Conservation (phyloP, 495 filamentous ascomycete genomes). For the Aspergillus mulundensis region DNA sequence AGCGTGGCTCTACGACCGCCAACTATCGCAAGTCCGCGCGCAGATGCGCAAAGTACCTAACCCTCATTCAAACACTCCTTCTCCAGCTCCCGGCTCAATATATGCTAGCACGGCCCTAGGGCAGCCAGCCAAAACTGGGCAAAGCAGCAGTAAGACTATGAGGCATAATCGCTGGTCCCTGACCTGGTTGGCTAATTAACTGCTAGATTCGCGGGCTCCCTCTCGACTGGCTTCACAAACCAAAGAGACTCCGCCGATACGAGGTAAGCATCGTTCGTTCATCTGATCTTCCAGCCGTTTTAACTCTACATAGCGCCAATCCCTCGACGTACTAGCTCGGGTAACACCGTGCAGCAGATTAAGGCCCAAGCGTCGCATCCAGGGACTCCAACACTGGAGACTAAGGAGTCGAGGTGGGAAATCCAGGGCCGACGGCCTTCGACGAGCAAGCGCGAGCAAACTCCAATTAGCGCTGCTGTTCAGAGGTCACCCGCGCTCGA, state of each 20-base stretch:
- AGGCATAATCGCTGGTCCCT: no score
- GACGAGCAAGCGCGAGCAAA: slow-evolving; percentile 28
- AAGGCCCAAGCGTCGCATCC: slow-evolving; percentile 36
- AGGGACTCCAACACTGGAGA: slow-evolving; percentile 39
- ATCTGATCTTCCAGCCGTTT: not conserved
- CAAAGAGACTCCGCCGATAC: slow-evolving; percentile 54
- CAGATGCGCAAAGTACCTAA: slow-evolving; percentile 77
- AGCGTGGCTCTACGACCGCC: slow-evolving; percentile 90
- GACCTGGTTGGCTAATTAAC: not conserved
- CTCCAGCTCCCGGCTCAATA: slow-evolving; percentile 46
- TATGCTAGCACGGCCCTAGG: slow-evolving; percentile 47
- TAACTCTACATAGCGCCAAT: slow-evolving; percentile 19
- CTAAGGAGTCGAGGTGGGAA: slow-evolving; percentile 38
- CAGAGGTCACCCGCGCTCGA: slow-evolving; percentile 33
- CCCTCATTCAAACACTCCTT: slow-evolving; percentile 41
- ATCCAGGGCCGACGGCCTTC: slow-evolving; percentile 28
- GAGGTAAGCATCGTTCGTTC: slow-evolving; percentile 24
- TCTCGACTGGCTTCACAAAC: slow-evolving; percentile 60
- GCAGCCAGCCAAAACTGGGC: slow-evolving; percentile 54
- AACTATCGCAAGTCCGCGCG: slow-evolving; percentile 80
- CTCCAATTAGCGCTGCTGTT: slow-evolving; percentile 16
- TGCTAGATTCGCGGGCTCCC: slow-evolving; percentile 49
- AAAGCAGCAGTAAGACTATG: slow-evolving; percentile 47
- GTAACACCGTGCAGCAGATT: slow-evolving; percentile 47
- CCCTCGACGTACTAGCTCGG: slow-evolving; percentile 52